Conservation (phyloP, 495 filamentous ascomycete genomes). For the Aspergillus nanangensis region DNA sequence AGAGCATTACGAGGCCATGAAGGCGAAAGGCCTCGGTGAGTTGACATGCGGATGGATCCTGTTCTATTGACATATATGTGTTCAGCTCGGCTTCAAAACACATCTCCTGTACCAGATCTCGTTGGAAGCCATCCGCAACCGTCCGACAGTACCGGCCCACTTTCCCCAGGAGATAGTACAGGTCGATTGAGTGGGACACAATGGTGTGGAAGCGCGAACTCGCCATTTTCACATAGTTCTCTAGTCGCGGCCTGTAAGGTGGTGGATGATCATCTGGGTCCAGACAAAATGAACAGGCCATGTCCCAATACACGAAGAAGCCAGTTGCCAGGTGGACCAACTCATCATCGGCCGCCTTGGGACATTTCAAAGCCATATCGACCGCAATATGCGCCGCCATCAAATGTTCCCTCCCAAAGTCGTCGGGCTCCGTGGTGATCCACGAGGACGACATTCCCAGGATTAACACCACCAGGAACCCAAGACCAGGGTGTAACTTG, state of each 20-base stretch:
- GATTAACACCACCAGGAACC: not conserved
- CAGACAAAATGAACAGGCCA: not conserved
- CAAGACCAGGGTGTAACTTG: not conserved
- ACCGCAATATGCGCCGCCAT: not conserved
- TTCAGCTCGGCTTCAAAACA: not conserved
- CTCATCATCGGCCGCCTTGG: not conserved
- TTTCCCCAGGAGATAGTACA: not conserved
- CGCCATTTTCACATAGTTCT: not conserved
- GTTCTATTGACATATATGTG: not conserved
- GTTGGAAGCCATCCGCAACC: not conserved
- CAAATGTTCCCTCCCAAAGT: not conserved
- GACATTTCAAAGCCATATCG: not conserved
- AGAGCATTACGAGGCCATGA: not conserved
- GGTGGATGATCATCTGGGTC: not conserved
- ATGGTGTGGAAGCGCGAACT: not conserved
- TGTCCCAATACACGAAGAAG: constrained; percentile 1
- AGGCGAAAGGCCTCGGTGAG: not conserved
- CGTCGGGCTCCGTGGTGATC: not conserved
- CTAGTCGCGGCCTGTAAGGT: not conserved
- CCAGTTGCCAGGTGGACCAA: not conserved
- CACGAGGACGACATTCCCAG: constrained; percentile 1
- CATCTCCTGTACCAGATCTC: not conserved
- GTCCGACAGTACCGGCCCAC: not conserved
- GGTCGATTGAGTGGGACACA: not conserved
- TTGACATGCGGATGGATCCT: not conserved